These are phyloP conservation scores for Colletotrichum echinochloae DNA, from an alignment of 2,329 filamentous ascomycete genomes.

Conservation along the genomic window DNA sequence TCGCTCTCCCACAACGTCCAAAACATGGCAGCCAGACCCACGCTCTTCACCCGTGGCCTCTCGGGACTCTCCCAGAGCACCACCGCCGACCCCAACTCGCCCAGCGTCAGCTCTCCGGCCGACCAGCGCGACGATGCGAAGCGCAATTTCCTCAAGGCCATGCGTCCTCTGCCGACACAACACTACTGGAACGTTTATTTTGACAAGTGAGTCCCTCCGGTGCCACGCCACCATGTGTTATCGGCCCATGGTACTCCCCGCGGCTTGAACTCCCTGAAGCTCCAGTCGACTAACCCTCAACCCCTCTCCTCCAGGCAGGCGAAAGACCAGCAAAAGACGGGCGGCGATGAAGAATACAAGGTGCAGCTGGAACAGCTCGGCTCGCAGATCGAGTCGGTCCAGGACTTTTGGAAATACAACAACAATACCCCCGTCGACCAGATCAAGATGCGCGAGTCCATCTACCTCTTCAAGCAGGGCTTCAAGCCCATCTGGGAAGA, in stretches of 20 bases:
- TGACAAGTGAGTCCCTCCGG: conserved; percentile 60
- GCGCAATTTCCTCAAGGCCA: conserved; percentile 83
- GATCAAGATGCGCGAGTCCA: conserved; percentile 81
- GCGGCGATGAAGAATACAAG: conserved; percentile 60
- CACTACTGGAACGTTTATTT: conserved; percentile 84
- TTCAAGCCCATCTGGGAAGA: conserved; percentile 87
- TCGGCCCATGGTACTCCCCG: not conserved
- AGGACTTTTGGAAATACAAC: conserved; percentile 87
- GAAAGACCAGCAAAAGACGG: conserved; percentile 57
- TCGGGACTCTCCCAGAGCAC: conserved; percentile 69
- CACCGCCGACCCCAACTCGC: conserved; percentile 68
- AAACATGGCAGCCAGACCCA: conserved; percentile 68
- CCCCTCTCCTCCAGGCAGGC: conserved; percentile 50
- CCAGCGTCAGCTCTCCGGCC: conserved; percentile 74
- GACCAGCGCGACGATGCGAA: conserved; percentile 82
- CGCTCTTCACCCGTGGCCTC: conserved; percentile 72
- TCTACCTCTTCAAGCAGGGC: conserved; percentile 84
- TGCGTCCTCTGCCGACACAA: conserved; percentile 79
- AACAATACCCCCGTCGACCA: conserved; percentile 84
- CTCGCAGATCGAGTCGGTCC: conserved; percentile 79
- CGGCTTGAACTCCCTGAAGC: not conserved
- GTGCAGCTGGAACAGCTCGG: conserved; percentile 71
- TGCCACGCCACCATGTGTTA: not conserved
- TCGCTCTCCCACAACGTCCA: conserved; percentile 22
- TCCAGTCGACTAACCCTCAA: conserved; percentile 1